phyloP scores from a whole-genome alignment of 768 basidiomycete species.

The Jaapia argillacea region DNA sequence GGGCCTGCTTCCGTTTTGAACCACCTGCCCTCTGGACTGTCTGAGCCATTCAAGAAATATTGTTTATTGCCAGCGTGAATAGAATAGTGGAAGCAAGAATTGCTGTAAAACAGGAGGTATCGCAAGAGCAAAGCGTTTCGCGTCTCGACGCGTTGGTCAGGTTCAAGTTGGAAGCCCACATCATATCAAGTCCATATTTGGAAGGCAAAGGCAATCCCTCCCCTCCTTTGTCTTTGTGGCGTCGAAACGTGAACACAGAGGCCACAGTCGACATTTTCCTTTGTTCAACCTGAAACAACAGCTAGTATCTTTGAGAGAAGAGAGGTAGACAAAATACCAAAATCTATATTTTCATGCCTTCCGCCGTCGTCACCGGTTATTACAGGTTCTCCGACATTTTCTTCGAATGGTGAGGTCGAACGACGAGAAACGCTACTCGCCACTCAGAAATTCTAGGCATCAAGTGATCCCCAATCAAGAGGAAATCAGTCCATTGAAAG shows the following conservation, averaged over 20 bases:
- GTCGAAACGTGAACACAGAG: too few species aligned
- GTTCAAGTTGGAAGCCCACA: too few species aligned
- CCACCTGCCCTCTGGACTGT: constrained; percentile 49
- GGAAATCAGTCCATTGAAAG: constrained; percentile 56
- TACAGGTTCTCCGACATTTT: constrained; percentile 82
- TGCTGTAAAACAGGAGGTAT: constrained; percentile 1
- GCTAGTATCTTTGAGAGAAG: too few species aligned
- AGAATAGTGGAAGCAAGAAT: background rate
- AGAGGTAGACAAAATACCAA: too few species aligned
- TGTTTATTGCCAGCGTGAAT: too few species aligned
- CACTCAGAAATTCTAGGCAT: constrained; percentile 32
- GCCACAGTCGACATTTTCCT: too few species aligned
- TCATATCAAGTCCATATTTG: too few species aligned
- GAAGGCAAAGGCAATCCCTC: too few species aligned
- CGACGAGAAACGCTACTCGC: constrained; percentile 3
- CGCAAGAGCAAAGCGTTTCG: background rate
- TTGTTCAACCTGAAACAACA: too few species aligned
- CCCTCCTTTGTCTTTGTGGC: too few species aligned
- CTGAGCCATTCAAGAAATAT: constrained; percentile 48
- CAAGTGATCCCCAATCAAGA: constrained; percentile 44
- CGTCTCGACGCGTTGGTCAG: too few species aligned
- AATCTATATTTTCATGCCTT: too few species aligned
- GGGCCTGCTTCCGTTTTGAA: constrained; percentile 31
- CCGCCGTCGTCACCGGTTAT: constrained; percentile 54
- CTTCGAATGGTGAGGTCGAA: constrained; percentile 55